Evolutionary conservation across 345 rosid genomes (phyloP).

Genomic region (Murraya paniculata): DNA sequence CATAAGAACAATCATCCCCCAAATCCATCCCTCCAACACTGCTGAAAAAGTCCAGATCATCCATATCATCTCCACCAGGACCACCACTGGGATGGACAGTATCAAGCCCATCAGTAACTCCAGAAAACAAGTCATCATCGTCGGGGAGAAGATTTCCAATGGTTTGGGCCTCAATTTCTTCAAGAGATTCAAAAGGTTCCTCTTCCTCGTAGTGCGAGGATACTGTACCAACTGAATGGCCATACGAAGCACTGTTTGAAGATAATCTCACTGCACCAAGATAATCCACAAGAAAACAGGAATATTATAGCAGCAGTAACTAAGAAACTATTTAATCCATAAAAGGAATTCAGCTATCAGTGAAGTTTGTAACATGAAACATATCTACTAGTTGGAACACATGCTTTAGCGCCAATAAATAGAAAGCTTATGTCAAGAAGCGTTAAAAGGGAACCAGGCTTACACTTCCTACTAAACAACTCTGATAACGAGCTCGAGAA

Average conservation of each 20-base stretch:
- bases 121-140: constrained; percentile 65
- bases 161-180: constrained; percentile 65
- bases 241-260: constrained; percentile 32
- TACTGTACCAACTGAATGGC: constrained; percentile 38
- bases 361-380: neutral
- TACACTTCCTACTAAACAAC: constrained; percentile 47
- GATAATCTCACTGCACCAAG: constrained; percentile 49
- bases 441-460: constrained; percentile 17
- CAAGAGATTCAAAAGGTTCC: constrained; percentile 48
- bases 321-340: neutral
- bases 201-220: constrained; percentile 45
- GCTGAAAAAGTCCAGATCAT: constrained; percentile 64
- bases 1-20: constrained; percentile 39
- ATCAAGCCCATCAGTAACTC: constrained; percentile 46
- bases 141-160: constrained; percentile 68
- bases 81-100: constrained; percentile 17
- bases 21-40: constrained; percentile 74
- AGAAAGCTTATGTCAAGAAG: neutral
- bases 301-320: neutral
- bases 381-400: neutral
- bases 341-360: constrained; percentile 2
- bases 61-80: constrained; percentile 36
- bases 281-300: constrained; percentile 5
- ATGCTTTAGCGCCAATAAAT: neutral
- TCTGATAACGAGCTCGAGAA: constrained; percentile 68